Percentiles rank a stretch among this genome's conserved stretches.
These are phyloP conservation scores for Ophiocytium majus DNA, from an alignment of 352 stramenopile species.

Conservation along the genomic window DNA sequence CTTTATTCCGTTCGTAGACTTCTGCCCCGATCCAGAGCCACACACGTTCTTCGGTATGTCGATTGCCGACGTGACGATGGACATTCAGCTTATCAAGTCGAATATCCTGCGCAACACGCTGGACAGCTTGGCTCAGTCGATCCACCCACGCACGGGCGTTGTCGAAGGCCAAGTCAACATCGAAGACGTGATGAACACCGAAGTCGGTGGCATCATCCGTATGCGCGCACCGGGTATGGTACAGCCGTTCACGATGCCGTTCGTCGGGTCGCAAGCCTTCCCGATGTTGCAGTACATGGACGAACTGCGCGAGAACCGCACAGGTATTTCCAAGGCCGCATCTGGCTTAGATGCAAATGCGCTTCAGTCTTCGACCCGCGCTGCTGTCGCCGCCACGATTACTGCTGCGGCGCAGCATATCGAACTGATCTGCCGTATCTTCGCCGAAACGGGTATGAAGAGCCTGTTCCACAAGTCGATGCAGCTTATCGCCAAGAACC, in stretches of 20 bases:
- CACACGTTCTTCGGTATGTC: not conserved
- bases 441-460: not conserved
- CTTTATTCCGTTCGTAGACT: not conserved
- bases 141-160: not conserved
- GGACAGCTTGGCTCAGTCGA: not conserved
- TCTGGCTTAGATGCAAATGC: not conserved
- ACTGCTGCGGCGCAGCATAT: not conserved
- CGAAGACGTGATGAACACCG: not conserved
- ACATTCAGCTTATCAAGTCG: not conserved
- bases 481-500: not conserved
- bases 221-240: not conserved
- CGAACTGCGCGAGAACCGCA: not conserved
- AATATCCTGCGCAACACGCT: not conserved
- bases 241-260: not conserved
- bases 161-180: not conserved
- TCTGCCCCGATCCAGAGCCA: not conserved
- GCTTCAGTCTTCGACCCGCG: not conserved
- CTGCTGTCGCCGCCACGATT: not conserved
- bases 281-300: conserved; percentile 2
- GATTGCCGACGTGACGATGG: not conserved
- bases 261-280: not conserved
- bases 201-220: not conserved
- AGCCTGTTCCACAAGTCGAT: not conserved
- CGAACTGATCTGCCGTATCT: not conserved
- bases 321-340: not conserved